These are phyloP conservation scores for Saccharomycopsis sp. DNA, from an alignment of 805 yeast species.

Conservation along the genomic window DNA sequence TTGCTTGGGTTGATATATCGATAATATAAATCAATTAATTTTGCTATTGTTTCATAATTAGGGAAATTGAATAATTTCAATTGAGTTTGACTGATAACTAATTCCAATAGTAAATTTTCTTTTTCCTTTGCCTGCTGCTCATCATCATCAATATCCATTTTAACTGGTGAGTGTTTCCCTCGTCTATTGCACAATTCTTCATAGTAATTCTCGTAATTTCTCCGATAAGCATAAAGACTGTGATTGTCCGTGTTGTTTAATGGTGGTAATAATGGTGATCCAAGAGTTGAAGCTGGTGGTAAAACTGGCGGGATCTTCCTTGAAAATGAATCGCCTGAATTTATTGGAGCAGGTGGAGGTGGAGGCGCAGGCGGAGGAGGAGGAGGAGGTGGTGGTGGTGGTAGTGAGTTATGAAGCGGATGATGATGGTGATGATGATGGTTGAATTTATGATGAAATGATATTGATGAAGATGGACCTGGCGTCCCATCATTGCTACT, in stretches of 20 bases:
- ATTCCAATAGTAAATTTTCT: not conserved
- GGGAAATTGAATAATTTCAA: constrained; percentile 33
- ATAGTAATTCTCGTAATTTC: not conserved
- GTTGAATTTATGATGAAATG: not conserved
- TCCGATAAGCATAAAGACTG: not conserved
- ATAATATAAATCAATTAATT: constrained; percentile 34
- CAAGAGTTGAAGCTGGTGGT: not conserved
- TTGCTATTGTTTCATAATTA: constrained; percentile 28
- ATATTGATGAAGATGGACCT: too few relatives aligned
- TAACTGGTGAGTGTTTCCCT: too few relatives aligned
- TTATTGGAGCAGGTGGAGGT: not conserved
- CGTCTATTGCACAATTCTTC: not conserved
- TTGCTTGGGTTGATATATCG: constrained; percentile 35
- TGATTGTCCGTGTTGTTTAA: not conserved
- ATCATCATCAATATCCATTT: too few relatives aligned
- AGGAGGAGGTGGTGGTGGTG: not conserved
- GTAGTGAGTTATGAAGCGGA: not conserved
- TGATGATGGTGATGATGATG: constrained; percentile 3
- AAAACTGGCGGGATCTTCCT: not conserved
- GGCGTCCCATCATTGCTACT: too few relatives aligned
- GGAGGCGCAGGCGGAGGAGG: not conserved
- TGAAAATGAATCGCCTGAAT: not conserved
- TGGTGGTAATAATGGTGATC: not conserved
- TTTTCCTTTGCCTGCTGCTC: not conserved
- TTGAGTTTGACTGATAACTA: constrained; percentile 27